Evolutionary conservation across 73 alveolate genomes (phyloP).

Genomic region (Paramecium octaurelia): DNA sequence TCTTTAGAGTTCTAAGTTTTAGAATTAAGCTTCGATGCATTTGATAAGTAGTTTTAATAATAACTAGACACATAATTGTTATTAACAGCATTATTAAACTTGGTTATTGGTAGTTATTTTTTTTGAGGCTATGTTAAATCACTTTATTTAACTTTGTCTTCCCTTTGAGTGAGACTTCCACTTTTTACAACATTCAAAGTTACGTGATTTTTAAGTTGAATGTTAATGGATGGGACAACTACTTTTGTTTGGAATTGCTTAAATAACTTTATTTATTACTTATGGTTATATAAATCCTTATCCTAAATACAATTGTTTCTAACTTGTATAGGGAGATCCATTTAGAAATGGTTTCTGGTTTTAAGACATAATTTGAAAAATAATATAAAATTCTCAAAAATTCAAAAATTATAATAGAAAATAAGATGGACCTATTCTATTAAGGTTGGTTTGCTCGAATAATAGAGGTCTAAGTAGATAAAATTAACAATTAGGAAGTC

Average conservation of each 20-base stretch:
- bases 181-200: not conserved
- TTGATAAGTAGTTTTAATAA: not conserved
- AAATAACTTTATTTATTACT: not conserved
- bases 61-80: conserved; percentile 39
- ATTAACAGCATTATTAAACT: conserved; percentile 9
- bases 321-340: not conserved
- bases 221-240: not conserved
- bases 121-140: not conserved
- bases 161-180: conserved; percentile 1
- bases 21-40: not conserved
- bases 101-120: not conserved
- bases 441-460: not conserved
- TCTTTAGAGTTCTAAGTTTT: conserved; percentile 35
- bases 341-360: not conserved
- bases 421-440: not conserved
- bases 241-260: not conserved
- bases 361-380: not conserved
- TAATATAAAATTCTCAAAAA: not conserved
- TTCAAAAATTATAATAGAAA: not conserved
- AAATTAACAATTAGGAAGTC: not conserved
- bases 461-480: not conserved
- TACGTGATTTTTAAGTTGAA: not conserved
- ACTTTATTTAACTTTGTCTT: not conserved
- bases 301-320: not conserved
- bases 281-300: not conserved